Conservation (phyloP, 805 yeast species). For the Babjeviella inositovora region DNA sequence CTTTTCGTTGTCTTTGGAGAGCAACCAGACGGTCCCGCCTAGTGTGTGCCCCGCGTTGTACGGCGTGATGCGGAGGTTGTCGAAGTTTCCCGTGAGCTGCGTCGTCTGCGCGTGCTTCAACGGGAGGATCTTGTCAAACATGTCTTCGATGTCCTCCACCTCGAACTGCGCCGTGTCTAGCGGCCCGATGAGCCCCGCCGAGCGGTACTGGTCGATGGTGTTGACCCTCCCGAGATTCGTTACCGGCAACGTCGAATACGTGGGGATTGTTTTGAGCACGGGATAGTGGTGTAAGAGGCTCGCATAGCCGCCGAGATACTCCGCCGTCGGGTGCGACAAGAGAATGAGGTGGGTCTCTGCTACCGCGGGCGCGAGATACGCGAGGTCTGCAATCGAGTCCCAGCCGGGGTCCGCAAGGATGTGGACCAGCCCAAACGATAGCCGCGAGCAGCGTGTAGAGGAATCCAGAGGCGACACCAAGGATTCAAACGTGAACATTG, state of each 20-base stretch:
- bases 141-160: constrained; percentile 58
- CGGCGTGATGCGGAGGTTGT: constrained; percentile 58
- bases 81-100: constrained; percentile 38
- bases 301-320: constrained; percentile 69
- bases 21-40: constrained; percentile 87
- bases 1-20: constrained; percentile 60
- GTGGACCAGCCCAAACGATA: no score
- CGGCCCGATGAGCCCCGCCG: constrained; percentile 66
- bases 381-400: constrained; percentile 35
- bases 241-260: constrained; percentile 84
- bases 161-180: constrained; percentile 38
- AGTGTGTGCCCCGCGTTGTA: constrained; percentile 83
- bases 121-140: constrained; percentile 54
- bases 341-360: constrained; percentile 49
- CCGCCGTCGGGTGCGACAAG: constrained; percentile 75
- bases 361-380: constrained; percentile 23
- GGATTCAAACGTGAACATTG: no score
- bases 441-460: no score
- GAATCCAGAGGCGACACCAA: no score
- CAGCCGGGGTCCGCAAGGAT: constrained; percentile 64
- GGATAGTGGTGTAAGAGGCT: constrained; percentile 44
- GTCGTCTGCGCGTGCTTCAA: constrained; percentile 73
- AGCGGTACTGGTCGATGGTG: constrained; percentile 68
- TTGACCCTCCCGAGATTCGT: constrained; percentile 73
- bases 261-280: constrained; percentile 45